Evolutionary conservation across 371 early-diverging fungal species (phyloP).

Genomic region (Lichtheimia ornata): DNA sequence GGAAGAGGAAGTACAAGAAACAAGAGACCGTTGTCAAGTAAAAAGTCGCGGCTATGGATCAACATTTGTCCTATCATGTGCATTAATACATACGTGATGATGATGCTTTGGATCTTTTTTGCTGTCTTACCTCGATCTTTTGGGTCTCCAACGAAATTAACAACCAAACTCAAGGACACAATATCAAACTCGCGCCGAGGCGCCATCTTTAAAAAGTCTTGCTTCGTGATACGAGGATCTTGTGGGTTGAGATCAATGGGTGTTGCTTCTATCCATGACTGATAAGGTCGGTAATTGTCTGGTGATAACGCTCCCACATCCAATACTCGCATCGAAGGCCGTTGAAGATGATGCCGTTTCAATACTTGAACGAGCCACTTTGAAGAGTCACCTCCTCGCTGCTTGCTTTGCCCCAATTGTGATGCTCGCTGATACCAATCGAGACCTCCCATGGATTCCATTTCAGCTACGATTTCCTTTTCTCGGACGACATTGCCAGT

Average conservation of each 20-base stretch:
- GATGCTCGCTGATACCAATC: slow-evolving; percentile 88
- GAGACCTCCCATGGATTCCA: slow-evolving; percentile 84
- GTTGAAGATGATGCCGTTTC: slow-evolving; percentile 15
- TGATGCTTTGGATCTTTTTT: not conserved
- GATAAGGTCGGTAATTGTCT: slow-evolving; percentile 70
- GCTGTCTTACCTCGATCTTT: slow-evolving; percentile 61
- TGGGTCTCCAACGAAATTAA: slow-evolving; percentile 89
- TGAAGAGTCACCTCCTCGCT: slow-evolving; percentile 82
- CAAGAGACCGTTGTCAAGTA: slow-evolving; percentile 39
- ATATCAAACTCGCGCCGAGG: slow-evolving; percentile 63
- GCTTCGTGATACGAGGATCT: slow-evolving; percentile 64
- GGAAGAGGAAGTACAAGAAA: slow-evolving; percentile 83
- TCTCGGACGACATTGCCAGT: slow-evolving; percentile 24
- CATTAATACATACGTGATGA: not conserved
- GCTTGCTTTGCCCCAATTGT: slow-evolving; percentile 79
- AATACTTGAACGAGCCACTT: slow-evolving; percentile 76
- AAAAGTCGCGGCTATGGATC: slow-evolving; percentile 46
- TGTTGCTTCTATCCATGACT: slow-evolving; percentile 66
- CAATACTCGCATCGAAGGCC: slow-evolving; percentile 53
- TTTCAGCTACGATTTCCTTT: slow-evolving; percentile 54
- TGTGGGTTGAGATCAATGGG: slow-evolving; percentile 91
- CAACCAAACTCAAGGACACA: slow-evolving; percentile 83
- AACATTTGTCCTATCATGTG: slow-evolving; percentile 43
- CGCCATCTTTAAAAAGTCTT: slow-evolving; percentile 80
- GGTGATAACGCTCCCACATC: slow-evolving; percentile 90